phyloP scores from a whole-genome alignment of 2,329 filamentous ascomycete species.

The Hypomyces perniciosus region DNA sequence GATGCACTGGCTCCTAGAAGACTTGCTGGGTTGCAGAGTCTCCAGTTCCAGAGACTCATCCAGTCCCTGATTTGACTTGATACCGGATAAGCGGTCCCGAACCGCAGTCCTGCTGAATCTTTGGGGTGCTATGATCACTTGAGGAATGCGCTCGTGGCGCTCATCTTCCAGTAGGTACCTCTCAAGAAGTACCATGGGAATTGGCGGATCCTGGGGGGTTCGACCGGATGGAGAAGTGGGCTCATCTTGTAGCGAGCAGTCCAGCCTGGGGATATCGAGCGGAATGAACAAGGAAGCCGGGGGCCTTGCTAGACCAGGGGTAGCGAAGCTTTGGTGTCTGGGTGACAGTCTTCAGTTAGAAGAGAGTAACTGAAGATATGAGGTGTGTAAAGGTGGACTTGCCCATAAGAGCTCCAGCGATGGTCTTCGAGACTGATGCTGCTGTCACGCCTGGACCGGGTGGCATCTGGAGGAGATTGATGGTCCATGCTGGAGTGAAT shows the following conservation, averaged over 20 bases:
- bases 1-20: not conserved
- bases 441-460: not conserved
- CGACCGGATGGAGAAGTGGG: not conserved
- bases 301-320: not conserved
- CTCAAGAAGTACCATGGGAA: not conserved
- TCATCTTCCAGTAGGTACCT: not conserved
- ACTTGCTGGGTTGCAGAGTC: not conserved
- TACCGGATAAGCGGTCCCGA: not conserved
- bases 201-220: not conserved
- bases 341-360: not conserved
- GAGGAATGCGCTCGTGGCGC: not conserved
- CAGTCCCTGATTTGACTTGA: not conserved
- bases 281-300: not conserved
- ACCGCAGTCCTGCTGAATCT: not conserved
- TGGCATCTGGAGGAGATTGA: not conserved
- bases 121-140: not conserved
- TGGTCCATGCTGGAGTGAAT: not conserved
- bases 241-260: not conserved
- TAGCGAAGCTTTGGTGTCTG: not conserved
- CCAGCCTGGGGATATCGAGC: not conserved
- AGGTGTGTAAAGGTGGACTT: not conserved
- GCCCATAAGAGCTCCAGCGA: not conserved
- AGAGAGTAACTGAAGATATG: too few relatives aligned
- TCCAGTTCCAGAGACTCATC: not conserved
- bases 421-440: slow-evolving; percentile 1